phyloP scores from a whole-genome alignment of 192 early-diverging fungal species.

The Polychytrium aggregatum region DNA sequence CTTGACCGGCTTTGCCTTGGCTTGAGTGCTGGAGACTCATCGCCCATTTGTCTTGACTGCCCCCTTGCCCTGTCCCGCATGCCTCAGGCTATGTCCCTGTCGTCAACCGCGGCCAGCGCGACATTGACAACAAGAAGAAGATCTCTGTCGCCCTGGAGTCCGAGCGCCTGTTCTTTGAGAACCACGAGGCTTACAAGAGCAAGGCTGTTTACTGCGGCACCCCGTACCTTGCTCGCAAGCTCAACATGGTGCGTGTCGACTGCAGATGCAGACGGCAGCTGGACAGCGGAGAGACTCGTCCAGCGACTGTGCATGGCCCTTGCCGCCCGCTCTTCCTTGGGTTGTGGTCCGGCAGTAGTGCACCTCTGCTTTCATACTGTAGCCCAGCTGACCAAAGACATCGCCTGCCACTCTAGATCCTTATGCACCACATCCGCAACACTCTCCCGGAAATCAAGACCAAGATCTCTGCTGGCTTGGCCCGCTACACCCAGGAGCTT shows the following conservation, averaged over 20 bases:
- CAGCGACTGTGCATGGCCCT: too few relatives aligned
- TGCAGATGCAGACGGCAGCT: not conserved
- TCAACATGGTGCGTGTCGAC: constrained; percentile 67
- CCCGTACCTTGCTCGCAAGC: constrained; percentile 90
- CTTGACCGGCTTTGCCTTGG: too few relatives aligned
- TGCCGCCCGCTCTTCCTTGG: too few relatives aligned
- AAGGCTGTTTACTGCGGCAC: constrained; percentile 99
- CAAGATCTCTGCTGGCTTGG: constrained; percentile 77
- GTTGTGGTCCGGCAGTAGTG: too few relatives aligned
- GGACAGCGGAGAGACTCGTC: too few relatives aligned
- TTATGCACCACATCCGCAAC: constrained; percentile 98
- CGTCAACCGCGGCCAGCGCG: constrained; percentile 96
- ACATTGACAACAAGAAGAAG: constrained; percentile 89
- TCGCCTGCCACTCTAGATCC: constrained; percentile 44
- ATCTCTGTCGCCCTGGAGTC: constrained; percentile 80
- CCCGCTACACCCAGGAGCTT: constrained; percentile 81
- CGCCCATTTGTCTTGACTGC: too few relatives aligned
- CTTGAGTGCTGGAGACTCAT: too few relatives aligned
- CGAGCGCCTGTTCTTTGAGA: constrained; percentile 89
- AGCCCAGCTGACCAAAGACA: too few relatives aligned
- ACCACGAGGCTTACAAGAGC: constrained; percentile 83
- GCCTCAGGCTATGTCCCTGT: constrained; percentile 90
- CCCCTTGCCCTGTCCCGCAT: too few relatives aligned
- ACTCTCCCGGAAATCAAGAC: constrained; percentile 98
- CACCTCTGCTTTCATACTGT: too few relatives aligned